phyloP scores from a whole-genome alignment of 108 stramenopile species.

The Epipyxis sp. region DNA sequence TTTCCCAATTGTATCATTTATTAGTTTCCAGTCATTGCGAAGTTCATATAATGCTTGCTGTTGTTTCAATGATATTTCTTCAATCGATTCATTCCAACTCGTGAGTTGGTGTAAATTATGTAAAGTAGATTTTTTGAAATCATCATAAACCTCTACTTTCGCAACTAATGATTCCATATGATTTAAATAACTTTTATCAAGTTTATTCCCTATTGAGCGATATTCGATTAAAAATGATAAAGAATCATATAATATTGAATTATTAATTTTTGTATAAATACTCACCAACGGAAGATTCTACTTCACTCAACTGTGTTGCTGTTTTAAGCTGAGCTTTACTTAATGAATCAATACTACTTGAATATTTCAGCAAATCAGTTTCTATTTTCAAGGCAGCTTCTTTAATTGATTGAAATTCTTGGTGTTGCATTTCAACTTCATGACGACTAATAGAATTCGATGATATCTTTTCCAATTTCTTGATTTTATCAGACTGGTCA shows the following conservation, averaged over 20 bases:
- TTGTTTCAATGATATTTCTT: neutral
- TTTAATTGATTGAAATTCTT: neutral
- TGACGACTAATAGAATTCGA: slow-evolving; percentile 1
- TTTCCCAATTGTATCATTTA: neutral
- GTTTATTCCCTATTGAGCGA: neutral
- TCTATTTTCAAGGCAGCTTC: neutral
- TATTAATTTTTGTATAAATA: no score
- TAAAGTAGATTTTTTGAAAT: neutral
- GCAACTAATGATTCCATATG: neutral
- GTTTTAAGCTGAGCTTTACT: neutral
- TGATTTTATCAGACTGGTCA: neutral
- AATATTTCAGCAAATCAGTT: neutral
- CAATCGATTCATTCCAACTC: neutral
- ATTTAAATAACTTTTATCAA: neutral
- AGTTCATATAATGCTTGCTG: neutral
- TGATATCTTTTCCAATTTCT: neutral
- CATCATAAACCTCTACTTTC: slow-evolving; percentile 3
- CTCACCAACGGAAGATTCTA: no score
- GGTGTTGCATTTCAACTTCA: slow-evolving; percentile 13
- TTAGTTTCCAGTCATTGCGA: neutral
- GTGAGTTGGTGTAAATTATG: neutral
- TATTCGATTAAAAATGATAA: no score
- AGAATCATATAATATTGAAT: no score
- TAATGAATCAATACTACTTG: neutral
- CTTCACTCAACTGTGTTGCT: no score